Evolutionary conservation across 1,139 yeast genomes (phyloP).

Genomic region (Candida sp.): DNA sequence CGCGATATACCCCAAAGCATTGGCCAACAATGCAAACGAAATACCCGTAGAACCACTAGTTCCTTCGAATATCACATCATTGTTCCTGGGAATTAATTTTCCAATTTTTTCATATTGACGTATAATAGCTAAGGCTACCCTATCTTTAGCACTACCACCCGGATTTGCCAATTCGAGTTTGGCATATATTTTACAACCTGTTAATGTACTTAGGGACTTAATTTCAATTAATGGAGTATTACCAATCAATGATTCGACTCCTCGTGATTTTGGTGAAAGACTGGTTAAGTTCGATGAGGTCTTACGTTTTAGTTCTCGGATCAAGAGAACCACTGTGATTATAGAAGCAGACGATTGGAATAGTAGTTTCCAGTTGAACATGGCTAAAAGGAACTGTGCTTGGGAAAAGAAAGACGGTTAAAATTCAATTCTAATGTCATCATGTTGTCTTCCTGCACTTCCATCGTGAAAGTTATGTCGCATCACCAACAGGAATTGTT

Average conservation of each 20-base stretch:
- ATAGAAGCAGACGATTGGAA: slow-evolving; percentile 15
- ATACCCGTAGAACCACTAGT: slow-evolving; percentile 97
- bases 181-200: slow-evolving; percentile 85
- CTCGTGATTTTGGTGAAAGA: slow-evolving; percentile 32
- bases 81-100: slow-evolving; percentile 48
- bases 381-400: not conserved
- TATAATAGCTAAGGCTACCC: slow-evolving; percentile 88
- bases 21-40: slow-evolving; percentile 82
- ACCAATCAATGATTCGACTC: slow-evolving; percentile 65
- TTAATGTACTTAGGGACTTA: slow-evolving; percentile 64
- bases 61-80: slow-evolving; percentile 82
- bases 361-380: slow-evolving; percentile 4
- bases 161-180: slow-evolving; percentile 87
- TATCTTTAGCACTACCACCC: slow-evolving; percentile 94
- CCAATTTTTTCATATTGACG: slow-evolving; percentile 63
- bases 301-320: slow-evolving; percentile 8
- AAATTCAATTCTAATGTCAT: no score
- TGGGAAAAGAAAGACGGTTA: no score
- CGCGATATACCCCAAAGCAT: slow-evolving; percentile 83
- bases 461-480: no score
- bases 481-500: no score
- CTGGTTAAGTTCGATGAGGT: slow-evolving; percentile 11
- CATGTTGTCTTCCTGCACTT: no score
- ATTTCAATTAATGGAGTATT: slow-evolving; percentile 85
- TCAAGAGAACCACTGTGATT: slow-evolving; percentile 10